Evolutionary conservation across 2,329 filamentous ascomycete species (phyloP), one percentile per base, ranked within the genome.

Genomic region (Ustulina deusta): DNA sequence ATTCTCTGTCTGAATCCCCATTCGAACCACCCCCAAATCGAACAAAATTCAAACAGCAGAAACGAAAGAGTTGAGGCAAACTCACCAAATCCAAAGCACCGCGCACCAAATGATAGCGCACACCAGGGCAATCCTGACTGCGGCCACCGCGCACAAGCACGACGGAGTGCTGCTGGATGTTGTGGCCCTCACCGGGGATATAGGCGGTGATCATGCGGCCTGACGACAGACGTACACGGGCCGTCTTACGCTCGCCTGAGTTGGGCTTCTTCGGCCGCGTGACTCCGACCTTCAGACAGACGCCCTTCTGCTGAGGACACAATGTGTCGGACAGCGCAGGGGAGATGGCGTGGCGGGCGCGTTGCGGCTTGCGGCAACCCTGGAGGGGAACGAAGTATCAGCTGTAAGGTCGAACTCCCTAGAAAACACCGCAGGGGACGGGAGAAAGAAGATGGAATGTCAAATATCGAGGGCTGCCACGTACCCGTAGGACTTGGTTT

Each of bases 191-290:
- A 60, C 96, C 96, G 38, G 94, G 94, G 77, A 99, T 97, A 83
- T 97, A 98, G 29, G 93, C 93, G 66, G 93, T 97, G 70, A 99
- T 86, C 66, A 97, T 87, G 78, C 90, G 93, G 63, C 96, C 96
- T 71, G 89, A 94, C 68, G 92, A 96, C 78, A 99, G 84, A 74
- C 94, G 87, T 22, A 99, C 91, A 85, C 95, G 93, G 2, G 95
- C 95, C 65, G 93, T 96, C 85, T 99, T 99, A 71, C 96, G 87
- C 86, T 98, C 94, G 63, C 94, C 96, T 32, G 96, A 99, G 82
- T 99, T 99, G 72, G 96, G 96, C 83, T 99, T 99, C 90, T 99
- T 99, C 64, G 96, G 96, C 77, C 96, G 94, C 75, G 92, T 94
- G 74, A 94, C 93, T 77, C 93, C 94, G 68, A 98, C 96, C 79